Conservation (phyloP, 129 eudicot species). For the Pseudognaphalium luteoalbum region DNA sequence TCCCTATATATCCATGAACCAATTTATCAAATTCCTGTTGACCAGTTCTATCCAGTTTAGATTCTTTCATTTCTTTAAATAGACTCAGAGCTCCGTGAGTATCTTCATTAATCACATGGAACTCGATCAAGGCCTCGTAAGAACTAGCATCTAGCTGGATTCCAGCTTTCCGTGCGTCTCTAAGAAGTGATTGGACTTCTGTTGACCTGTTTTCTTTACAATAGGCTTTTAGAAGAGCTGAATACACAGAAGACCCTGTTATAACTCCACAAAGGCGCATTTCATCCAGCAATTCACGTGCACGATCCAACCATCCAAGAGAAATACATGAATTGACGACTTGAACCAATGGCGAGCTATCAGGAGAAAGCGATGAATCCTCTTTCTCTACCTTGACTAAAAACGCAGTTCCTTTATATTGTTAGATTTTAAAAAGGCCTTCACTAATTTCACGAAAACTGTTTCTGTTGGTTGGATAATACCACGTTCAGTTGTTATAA, state of each 20-base stretch:
- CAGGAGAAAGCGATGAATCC: constrained; percentile 60
- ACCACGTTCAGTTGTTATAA: constrained; percentile 65
- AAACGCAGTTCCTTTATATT: constrained; percentile 67
- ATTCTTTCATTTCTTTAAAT: constrained; percentile 97
- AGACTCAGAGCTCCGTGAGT: constrained; percentile 65
- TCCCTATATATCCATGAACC: constrained; percentile 45
- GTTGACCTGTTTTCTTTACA: constrained; percentile 59
- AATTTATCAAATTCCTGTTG: constrained; percentile 60
- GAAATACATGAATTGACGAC: constrained; percentile 79
- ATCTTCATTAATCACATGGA: constrained; percentile 60
- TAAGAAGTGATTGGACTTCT: constrained; percentile 62
- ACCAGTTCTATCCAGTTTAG: constrained; percentile 50
- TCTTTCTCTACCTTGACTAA: constrained; percentile 67
- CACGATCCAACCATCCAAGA: constrained; percentile 81
- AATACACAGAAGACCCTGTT: constrained; percentile 59
- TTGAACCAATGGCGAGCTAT: constrained; percentile 65
- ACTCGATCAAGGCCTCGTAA: constrained; percentile 62
- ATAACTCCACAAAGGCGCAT: constrained; percentile 69
- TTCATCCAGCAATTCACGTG: constrained; percentile 91
- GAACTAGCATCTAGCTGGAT: constrained; percentile 78
- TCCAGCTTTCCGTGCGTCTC: constrained; percentile 82
- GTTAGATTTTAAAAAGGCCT: constrained; percentile 70
- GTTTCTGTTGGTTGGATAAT: constrained; percentile 81
- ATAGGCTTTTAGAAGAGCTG: constrained; percentile 80
- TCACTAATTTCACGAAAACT: constrained; percentile 69